phyloP scores from a whole-genome alignment of 1,139 yeast species.

The Geotrichum aggregatum region DNA sequence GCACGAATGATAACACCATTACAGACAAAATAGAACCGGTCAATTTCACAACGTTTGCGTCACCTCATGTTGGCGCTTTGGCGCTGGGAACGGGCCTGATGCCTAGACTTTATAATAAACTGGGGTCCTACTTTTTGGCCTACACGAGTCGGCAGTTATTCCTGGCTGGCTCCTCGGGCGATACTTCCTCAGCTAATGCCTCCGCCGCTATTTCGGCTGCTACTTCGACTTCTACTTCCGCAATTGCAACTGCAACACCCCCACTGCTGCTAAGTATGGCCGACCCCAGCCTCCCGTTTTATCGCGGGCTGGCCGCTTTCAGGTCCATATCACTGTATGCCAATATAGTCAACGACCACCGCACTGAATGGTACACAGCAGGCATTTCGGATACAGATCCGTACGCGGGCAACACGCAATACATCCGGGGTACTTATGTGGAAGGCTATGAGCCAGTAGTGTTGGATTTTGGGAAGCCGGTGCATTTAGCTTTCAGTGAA shows the following conservation, averaged over 20 bases:
- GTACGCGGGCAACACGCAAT: constrained; percentile 35
- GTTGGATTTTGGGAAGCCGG: constrained; percentile 11
- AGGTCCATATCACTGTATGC: constrained; percentile 58
- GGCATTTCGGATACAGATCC: constrained; percentile 67
- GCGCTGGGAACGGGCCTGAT: constrained; percentile 54
- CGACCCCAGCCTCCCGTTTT: constrained; percentile 56
- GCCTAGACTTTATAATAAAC: constrained; percentile 50
- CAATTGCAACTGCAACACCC: constrained; percentile 7
- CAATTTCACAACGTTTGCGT: constrained; percentile 63
- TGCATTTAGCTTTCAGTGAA: constrained; percentile 7
- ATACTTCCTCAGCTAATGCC: constrained; percentile 14
- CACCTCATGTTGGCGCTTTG: constrained; percentile 78
- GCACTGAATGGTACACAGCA: constrained; percentile 80
- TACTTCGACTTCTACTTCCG: not conserved
- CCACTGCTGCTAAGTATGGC: constrained; percentile 68
- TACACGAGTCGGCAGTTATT: constrained; percentile 71
- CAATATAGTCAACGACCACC: constrained; percentile 69
- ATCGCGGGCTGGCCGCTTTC: constrained; percentile 52
- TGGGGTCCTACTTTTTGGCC: constrained; percentile 62
- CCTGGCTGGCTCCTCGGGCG: constrained; percentile 45
- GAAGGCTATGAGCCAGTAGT: constrained; percentile 46
- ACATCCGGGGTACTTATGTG: constrained; percentile 44
- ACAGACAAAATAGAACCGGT: constrained; percentile 39
- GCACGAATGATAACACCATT: too few species aligned
- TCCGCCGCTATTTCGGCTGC: constrained; percentile 49